These are phyloP conservation scores for Pyrenophora teres DNA, from an alignment of 2,329 filamentous ascomycete genomes.

Conservation along the genomic window DNA sequence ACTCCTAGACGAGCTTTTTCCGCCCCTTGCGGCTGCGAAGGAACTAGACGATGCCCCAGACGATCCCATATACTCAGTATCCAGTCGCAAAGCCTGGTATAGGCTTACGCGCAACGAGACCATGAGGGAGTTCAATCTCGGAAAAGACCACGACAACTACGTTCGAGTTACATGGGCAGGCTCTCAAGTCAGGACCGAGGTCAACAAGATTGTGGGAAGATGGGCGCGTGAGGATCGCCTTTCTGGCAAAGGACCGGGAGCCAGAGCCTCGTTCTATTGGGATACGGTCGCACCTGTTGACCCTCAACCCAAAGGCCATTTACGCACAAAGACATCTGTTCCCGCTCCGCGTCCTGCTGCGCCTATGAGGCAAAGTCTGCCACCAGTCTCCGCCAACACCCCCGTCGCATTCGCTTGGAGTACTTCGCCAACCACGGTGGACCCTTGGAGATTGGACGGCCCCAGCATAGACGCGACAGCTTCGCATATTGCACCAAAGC, in stretches of 20 bases:
- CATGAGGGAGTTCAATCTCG: conserved; percentile 45
- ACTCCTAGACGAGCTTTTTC: conserved; percentile 38
- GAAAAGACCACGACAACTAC: conserved; percentile 43
- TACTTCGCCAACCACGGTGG: conserved; percentile 27
- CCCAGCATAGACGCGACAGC: conserved; percentile 18
- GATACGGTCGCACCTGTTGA: conserved; percentile 35
- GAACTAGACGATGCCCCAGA: conserved; percentile 28
- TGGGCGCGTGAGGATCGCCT: conserved; percentile 48
- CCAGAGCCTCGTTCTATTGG: conserved; percentile 47
- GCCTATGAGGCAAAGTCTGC: conserved; percentile 26
- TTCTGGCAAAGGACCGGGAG: conserved; percentile 41
- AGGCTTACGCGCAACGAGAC: conserved; percentile 47
- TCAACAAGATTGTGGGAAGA: conserved; percentile 41
- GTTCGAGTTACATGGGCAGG: conserved; percentile 46
- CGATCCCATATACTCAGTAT: conserved; percentile 41
- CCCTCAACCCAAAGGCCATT: conserved; percentile 21
- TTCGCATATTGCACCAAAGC: conserved; percentile 24
- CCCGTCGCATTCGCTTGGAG: conserved; percentile 45
- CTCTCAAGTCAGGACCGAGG: conserved; percentile 41
- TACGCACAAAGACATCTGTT: conserved; percentile 30
- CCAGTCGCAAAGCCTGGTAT: conserved; percentile 48
- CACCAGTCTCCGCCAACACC: conserved; percentile 25
- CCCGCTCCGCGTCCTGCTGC: conserved; percentile 20
- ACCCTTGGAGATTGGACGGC: conserved; percentile 28
- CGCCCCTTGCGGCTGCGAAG: conserved; percentile 5